These are phyloP conservation scores for Voacanga thouarsii DNA, from an alignment of 257 asterid genomes.

Conservation along the genomic window DNA sequence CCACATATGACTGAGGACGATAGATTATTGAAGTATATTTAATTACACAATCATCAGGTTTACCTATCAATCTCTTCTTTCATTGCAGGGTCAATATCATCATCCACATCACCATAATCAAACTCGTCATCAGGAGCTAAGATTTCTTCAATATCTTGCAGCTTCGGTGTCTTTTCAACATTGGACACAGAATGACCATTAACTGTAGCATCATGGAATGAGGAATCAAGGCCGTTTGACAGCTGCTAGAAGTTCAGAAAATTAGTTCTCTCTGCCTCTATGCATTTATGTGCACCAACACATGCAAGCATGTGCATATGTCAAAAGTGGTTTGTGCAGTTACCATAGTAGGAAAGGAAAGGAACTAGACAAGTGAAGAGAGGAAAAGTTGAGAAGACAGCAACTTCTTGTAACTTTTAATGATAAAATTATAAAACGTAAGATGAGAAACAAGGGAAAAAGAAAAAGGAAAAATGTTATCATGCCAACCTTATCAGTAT, in stretches of 20 bases:
- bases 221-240: constrained; percentile 33
- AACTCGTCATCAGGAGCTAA: constrained; percentile 61
- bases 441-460: constrained; percentile 11
- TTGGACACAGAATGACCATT: constrained; percentile 33
- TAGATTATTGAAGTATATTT: constrained; percentile 5
- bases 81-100: constrained; percentile 84
- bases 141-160: constrained; percentile 46
- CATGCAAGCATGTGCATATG: neutral
- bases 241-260: constrained; percentile 43
- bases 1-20: neutral
- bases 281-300: neutral
- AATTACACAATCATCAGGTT: constrained; percentile 32
- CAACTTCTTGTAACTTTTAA: constrained; percentile 13
- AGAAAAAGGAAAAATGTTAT: constrained; percentile 5
- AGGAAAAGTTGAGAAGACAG: neutral
- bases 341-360: neutral
- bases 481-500: constrained; percentile 51
- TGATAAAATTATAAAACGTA: neutral
- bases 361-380: neutral
- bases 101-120: constrained; percentile 76
- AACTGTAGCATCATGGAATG: constrained; percentile 33
- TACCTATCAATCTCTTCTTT: constrained; percentile 92
- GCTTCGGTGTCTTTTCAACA: constrained; percentile 42
- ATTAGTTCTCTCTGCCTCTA: constrained; percentile 8
- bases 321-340: neutral